Base-by-base conservation (phyloP, 257 asterid species). In the Przewalskia tangutica region DNA sequence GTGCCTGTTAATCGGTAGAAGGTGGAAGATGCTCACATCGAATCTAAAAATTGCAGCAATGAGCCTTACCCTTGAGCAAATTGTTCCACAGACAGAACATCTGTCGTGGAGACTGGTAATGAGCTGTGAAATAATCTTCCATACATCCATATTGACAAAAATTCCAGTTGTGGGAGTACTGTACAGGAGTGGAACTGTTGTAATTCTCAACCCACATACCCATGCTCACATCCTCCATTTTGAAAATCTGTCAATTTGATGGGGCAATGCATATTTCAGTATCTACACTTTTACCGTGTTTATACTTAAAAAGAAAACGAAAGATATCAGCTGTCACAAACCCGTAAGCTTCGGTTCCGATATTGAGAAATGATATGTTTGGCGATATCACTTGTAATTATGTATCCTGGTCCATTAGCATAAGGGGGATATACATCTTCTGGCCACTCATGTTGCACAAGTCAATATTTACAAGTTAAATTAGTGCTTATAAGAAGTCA, bases 161-260 rank as follows among this genome's bases (percentile, higher is more conserved):
- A 77, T 92, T 96, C 97, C 94, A 91, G 83, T 77, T 94, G 86
- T 96, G 99, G 10, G 87, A 60, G 87, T 96, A 94, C 77, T 89
- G 93, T 5, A 94, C 97, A 38, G 77, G 82, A 67, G 75, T 80
- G 3, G 95, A 86, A 88, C 89, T 88, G 91, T 92, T 94, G 92
- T 91, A 92, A 83, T 88, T 92, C 89, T 92, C 97, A 6, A 95
- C 97, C 99, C 98, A 94, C 98, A 94, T 92, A 82, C 99, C 99
- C 98, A 95, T 94, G 90, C 99, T 95, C 84, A 95, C 99, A 48
- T 95, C 99, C 89, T 95, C 99, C 99, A 95, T 94, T 86, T 93
- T 95, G 86, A 95, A 94, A 68, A 93, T 86, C 98, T 95, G 97
- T 14, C 27, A 50, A 20, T 40, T 32, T 53, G 66, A 55, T 42